Evolutionary conservation across 1,139 yeast species (phyloP), one percentile per base, ranked within the genome.

Genomic region (Ogataea hybrid): DNA sequence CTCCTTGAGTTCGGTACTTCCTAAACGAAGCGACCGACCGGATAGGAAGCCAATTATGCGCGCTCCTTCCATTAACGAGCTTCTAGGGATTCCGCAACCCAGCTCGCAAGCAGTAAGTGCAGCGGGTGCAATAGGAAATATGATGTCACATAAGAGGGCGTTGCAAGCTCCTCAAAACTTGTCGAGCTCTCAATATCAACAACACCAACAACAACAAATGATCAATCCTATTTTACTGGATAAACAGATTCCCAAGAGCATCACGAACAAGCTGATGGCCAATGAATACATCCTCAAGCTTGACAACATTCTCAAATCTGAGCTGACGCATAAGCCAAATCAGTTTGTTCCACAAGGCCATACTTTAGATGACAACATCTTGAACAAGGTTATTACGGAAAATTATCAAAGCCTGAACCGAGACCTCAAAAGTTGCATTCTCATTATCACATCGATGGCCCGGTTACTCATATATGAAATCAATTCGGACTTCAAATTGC

Each of bases 321-420:
- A 68, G 37, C 42, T 69, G 30, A 32, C 46, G 5, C 57, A 59
- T 41, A 59, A 57, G 32, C 47, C 57, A 2, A 59, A 48, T 47
- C 61, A 44, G 45, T 52, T 48, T 39, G 43, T 41, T 29, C 41
- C 47, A 28, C 40, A 46, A 36, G 61, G 57, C 5, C 48, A 53
- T 21, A 57, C 64, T 7, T 46, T 69, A 17, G 67, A 66, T 41
- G 73, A 69, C 49, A 48, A 61, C 1, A 50, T 62, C 1, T 57
- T 69, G 33, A 66, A 68, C 46, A 54, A 59, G 31, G 69, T 74
- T 42, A 79, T 78, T 32, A 62, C 58, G 2, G 65, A 59, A 35
- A 68, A 70, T 53, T 68, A 62, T 44, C 46, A 59, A 20, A 59
- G 52, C 2, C 63, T 79, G 39, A 62, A 62, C 15, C 54, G 63